These are phyloP conservation scores for Mytilinidion resinicola DNA, from an alignment of 495 filamentous ascomycete species.

Conservation along the genomic window DNA sequence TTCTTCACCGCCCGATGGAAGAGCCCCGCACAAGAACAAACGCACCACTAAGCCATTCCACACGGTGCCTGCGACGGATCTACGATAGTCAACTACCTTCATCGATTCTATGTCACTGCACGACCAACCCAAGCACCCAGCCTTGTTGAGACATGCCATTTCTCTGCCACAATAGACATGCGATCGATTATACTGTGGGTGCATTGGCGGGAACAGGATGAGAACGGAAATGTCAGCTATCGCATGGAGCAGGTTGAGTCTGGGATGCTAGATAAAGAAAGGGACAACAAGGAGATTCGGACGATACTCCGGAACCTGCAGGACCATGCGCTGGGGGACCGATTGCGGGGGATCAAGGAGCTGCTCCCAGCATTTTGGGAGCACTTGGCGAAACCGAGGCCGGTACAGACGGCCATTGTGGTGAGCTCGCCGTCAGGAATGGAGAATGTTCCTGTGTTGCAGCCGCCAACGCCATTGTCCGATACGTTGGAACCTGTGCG, in stretches of 20 bases:
- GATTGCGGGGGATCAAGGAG: conserved; percentile 11
- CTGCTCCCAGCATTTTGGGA: conserved; percentile 11
- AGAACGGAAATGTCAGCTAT: conserved; percentile 10
- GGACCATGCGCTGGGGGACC: conserved; percentile 12
- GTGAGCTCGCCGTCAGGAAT: conserved; percentile 6
- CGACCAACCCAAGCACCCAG: conserved; percentile 2
- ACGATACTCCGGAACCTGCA: conserved; percentile 12
- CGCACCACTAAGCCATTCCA: conserved; percentile 4
- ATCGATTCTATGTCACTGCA: conserved; percentile 7
- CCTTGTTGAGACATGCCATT: conserved; percentile 11
- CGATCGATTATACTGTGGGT: conserved; percentile 5
- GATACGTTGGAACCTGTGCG: conserved; percentile 3
- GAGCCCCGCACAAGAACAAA: conserved; percentile 1
- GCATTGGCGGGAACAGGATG: conserved; percentile 13
- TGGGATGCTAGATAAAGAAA: conserved; percentile 14
- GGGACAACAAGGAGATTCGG: conserved; percentile 11
- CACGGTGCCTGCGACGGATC: conserved; percentile 10
- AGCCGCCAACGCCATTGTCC: conserved; percentile 5
- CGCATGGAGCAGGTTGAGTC: conserved; percentile 12
- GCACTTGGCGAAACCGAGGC: conserved; percentile 6
- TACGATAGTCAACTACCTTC: conserved; percentile 13
- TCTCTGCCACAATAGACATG: conserved; percentile 12
- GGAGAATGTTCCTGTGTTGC: conserved; percentile 7
- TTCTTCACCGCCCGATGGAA: conserved; percentile 10
- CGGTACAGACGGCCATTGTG: conserved; percentile 5